Evolutionary conservation across 2,329 filamentous ascomycete species (phyloP).

Genomic region (Rosellinia necatrix): DNA sequence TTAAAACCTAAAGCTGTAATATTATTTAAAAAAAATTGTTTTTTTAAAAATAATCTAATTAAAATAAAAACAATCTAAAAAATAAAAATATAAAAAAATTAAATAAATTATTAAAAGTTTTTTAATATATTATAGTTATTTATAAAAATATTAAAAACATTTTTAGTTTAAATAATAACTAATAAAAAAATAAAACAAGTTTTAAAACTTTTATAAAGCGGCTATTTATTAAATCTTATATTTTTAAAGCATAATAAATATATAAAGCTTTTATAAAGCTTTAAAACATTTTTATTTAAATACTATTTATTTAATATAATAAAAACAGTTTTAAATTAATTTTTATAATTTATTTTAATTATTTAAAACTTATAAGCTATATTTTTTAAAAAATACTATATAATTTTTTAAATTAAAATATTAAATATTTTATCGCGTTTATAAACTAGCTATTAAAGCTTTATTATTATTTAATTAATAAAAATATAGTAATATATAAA

Average conservation of each 20-base stretch:
- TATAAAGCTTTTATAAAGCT: neutral
- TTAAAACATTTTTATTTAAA: constrained; percentile 2
- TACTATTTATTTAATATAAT: neutral
- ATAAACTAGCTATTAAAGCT: constrained; percentile 10
- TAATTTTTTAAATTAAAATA: constrained; percentile 6
- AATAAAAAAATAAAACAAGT: neutral
- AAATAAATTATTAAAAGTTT: neutral
- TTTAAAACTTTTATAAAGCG: too few species aligned
- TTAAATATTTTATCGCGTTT: neutral
- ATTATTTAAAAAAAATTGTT: too few species aligned
- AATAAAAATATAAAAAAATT: neutral
- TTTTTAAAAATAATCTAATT: neutral
- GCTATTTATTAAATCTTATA: neutral
- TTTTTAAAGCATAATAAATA: constrained; percentile 7
- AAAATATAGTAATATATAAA: neutral
- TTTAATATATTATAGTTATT: neutral
- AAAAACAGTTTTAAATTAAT: neutral
- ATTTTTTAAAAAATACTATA: constrained; percentile 3
- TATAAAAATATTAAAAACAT: neutral
- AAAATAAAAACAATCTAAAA: neutral
- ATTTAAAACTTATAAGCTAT: neutral
- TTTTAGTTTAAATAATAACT: neutral
- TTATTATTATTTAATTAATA: constrained; percentile 2
- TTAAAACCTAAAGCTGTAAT: too few species aligned
- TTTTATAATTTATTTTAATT: neutral